Evolutionary conservation across 805 yeast species (phyloP), one percentile per base, ranked within the genome.

Genomic region (Candida xiaguanensis): DNA sequence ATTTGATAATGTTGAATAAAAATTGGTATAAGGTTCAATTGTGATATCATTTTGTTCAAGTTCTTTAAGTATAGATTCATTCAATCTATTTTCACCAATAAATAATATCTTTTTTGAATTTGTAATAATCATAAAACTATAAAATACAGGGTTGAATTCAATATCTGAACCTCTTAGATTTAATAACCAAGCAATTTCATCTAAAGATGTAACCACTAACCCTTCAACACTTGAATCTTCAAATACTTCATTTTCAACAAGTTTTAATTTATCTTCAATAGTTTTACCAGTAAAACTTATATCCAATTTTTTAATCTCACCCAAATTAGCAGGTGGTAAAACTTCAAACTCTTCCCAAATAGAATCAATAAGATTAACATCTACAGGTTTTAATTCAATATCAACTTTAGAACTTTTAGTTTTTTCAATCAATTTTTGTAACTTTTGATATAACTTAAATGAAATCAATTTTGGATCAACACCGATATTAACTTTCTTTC

Each of bases 181-280:
- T 43, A 75, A 55, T 31, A 89, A 64, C 96, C 97, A 90, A 4
- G 95, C 93, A 41, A 89, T 77, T 51, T 90, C 96, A 63, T 91
- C 97, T 39, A 90, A 64, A 0, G 90, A 81, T 11, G 55, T 51
- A 1, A 53, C 47, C 8, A 76, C 65, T 38, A 67, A 48, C 8
- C 69, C 70, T 28, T 58, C 53, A 22, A 61, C 55, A 20, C 18
- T 20, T n/a, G 34, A 19, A 29, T 58, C 52, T 5, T 58, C 35
- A 24, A 68, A 49, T 1, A 51, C 41, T 11, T 50, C 36, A 17
- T 66, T 44, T n/a, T 44, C 45, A 22, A 82, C 62, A 40, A 74
- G 72, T 1, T 52, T 52, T 29, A 86, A 60, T 58, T 93, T 93
- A 2, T 74, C 67, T 29, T 61, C 53, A 27, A 78, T 74, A 2